These are phyloP conservation scores for Thraustochytrium sp. DNA, from an alignment of 352 stramenopile genomes.

Conservation along the genomic window DNA sequence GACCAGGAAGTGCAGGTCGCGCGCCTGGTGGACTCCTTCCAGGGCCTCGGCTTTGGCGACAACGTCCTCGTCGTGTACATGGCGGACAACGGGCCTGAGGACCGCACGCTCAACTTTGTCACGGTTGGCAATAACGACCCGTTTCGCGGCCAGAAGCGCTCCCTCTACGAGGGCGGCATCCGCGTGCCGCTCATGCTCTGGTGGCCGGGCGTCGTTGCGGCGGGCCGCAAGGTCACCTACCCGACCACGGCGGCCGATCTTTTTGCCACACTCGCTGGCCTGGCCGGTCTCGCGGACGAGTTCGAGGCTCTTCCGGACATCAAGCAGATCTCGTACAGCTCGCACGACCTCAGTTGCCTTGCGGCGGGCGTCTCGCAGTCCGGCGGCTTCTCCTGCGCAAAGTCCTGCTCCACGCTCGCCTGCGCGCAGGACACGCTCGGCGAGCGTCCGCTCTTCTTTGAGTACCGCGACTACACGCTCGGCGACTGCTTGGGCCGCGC, in stretches of 20 bases:
- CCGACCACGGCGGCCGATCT: conserved; percentile 10
- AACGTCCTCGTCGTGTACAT: conserved; percentile 25
- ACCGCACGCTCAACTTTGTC: conserved; percentile 46
- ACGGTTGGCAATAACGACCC: conserved; percentile 26
- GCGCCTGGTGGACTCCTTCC: background rate
- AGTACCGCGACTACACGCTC: conserved; percentile 23
- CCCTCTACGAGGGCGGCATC: conserved; percentile 50
- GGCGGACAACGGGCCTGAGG: conserved; percentile 46
- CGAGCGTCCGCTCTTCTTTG: conserved; percentile 30
- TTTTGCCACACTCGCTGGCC: conserved; percentile 4
- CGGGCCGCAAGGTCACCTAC: background rate
- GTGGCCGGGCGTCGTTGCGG: conserved; percentile 33
- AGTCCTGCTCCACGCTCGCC: background rate
- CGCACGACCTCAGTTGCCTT: background rate
- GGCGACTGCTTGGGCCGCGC: background rate
- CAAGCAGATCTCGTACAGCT: background rate
- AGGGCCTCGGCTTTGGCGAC: background rate
- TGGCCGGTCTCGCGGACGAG: conserved; percentile 4
- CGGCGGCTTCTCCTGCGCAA: background rate
- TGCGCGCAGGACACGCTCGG: background rate
- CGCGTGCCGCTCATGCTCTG: conserved; percentile 38
- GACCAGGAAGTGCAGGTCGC: conserved; percentile 22
- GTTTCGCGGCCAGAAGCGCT: conserved; percentile 47
- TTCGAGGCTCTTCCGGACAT: conserved; percentile 15
- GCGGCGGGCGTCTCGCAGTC: background rate